Evolutionary conservation across 768 basidiomycete genomes (phyloP).

Genomic region (Tylopilus sp.): DNA sequence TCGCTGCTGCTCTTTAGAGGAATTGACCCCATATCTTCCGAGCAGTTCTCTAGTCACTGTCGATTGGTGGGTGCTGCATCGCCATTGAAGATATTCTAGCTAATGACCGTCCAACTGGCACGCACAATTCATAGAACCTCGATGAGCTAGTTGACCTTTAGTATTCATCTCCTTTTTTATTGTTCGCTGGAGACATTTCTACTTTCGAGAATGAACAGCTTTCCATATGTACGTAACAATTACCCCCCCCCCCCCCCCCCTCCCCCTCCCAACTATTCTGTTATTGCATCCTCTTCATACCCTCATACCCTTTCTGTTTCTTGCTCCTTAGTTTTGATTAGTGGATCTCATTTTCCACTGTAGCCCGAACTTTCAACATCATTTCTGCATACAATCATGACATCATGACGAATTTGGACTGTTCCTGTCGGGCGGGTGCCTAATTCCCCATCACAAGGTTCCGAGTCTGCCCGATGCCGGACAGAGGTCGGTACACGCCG

Average conservation of each 20-base stretch:
- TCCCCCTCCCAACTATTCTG: too few species aligned
- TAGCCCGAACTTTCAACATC: too few species aligned
- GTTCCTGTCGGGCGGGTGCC: too few species aligned
- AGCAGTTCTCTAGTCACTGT: slow-evolving; percentile 24
- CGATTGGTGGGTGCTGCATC: slow-evolving; percentile 16
- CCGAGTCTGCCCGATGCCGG: too few species aligned
- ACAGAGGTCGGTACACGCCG: too few species aligned
- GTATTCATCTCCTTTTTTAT: neutral
- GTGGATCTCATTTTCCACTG: too few species aligned
- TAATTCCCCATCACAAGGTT: too few species aligned
- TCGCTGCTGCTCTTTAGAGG: neutral
- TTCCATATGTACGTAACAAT: neutral
- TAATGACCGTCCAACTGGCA: neutral
- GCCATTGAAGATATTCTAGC: neutral
- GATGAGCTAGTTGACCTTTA: slow-evolving; percentile 23
- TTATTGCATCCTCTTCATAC: neutral
- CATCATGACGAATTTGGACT: too few species aligned
- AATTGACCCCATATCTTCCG: neutral
- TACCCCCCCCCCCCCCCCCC: neutral
- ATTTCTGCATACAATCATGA: too few species aligned
- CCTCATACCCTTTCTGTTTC: neutral
- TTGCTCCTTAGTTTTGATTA: too few species aligned
- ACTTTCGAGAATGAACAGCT: neutral
- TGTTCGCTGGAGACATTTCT: neutral
- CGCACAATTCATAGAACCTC: slow-evolving; percentile 14